Evolutionary conservation across 306 rosid species (phyloP).

Genomic region (Lathyrus aphaca): DNA sequence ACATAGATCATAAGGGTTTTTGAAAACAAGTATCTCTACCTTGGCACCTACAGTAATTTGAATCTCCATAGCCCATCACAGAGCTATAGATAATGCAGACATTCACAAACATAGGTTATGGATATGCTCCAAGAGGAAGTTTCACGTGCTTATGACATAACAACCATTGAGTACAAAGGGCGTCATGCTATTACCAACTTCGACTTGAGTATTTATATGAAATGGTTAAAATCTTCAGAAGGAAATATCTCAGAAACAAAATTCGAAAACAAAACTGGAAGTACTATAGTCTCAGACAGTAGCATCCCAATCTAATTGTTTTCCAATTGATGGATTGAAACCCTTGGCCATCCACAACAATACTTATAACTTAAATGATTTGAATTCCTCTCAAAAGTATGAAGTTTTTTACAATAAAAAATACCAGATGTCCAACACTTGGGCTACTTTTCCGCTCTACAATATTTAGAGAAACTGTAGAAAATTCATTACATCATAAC

Average conservation of each 20-base stretch:
- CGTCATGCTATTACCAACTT: conserved; percentile 74
- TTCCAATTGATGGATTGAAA: conserved; percentile 38
- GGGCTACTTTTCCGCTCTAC: conserved; percentile 72
- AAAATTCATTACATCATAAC: no score
- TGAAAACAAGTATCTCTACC: conserved; percentile 89
- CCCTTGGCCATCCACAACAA: conserved; percentile 35
- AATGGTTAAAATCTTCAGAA: conserved; percentile 62
- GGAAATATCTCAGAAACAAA: conserved; percentile 26
- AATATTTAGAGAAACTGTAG: conserved; percentile 61
- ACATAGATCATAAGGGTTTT: conserved; percentile 81
- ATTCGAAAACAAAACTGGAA: conserved; percentile 37
- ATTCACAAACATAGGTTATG: background rate
- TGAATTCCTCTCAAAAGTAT: conserved; percentile 44
- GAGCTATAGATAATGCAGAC: conserved; percentile 17
- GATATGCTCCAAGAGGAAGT: conserved; percentile 64
- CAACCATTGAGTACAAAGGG: conserved; percentile 81
- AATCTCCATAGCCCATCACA: background rate
- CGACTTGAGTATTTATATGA: conserved; percentile 67
- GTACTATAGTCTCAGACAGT: conserved; percentile 38
- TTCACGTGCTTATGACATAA: conserved; percentile 75
- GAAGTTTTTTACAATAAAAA: conserved; percentile 43
- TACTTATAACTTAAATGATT: conserved; percentile 39
- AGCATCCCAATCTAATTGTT: conserved; percentile 27
- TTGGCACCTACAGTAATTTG: conserved; percentile 72
- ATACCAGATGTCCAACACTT: conserved; percentile 40